Evolutionary conservation across 108 stramenopile genomes (phyloP), one percentile per base, ranked within the genome.

Genomic region (Skeletonema grethae): DNA sequence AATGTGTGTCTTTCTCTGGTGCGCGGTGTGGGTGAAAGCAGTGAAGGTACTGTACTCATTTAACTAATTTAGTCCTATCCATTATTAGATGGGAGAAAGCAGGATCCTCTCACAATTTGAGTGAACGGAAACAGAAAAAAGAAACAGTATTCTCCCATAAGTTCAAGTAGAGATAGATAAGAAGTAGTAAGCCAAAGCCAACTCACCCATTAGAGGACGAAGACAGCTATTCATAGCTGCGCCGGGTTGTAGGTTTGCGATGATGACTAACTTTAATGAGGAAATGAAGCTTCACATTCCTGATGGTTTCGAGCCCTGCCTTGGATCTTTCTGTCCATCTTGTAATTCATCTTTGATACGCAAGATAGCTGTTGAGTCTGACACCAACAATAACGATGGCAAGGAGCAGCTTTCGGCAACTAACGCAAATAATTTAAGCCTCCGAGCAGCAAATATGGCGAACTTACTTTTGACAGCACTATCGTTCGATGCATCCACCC

Each of bases 381-480:
- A 30, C 45, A 32, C 1, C 15, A 32, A 24, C 15, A 15, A 10
- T 22, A 32, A 24, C 15, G 24, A 5, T 22, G 35, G 3, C n/a
- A 50, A 60, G 3, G 7, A 24, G 31, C 32, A 22, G 11, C 46
- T 43, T 18, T 55, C 35, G 20, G 12, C 28, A 2, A 20, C 62
- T 11, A 35, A 63, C 1, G 15, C 45, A 20, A 15, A 20, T 48
- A 24, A 0, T 22, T 57, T 29, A 11, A 45, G n/a, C 20, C 57
- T 75, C 41, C 45, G 66, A 67, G 45, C 73, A 5, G 73, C 73
- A 0, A 65, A 63, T 1, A 36, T 32, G 43, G 73, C 73, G 22
- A 75, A 75, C 35, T 55, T 67, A 35, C 65, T 75, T 5, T 38
- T 75, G 45, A 65, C 66, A 15, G 73, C 73, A 30, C 59, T 75